These are phyloP conservation scores for Colletotrichum sp. DNA, from an alignment of 2,329 filamentous ascomycete species.

Conservation along the genomic window DNA sequence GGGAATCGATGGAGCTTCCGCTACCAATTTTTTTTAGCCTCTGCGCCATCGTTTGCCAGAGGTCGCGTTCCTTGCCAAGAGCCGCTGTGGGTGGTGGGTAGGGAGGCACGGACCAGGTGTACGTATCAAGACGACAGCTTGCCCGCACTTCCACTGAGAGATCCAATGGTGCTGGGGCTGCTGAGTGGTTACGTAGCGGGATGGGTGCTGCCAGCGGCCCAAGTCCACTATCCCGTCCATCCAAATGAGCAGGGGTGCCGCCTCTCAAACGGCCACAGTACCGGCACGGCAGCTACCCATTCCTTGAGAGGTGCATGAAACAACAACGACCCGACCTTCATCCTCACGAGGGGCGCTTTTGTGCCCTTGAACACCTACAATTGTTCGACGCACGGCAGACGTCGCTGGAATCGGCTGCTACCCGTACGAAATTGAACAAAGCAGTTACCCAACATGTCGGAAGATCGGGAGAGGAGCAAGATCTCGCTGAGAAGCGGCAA, in stretches of 20 bases:
- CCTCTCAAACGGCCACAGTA: slow-evolving; percentile 3
- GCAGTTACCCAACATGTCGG: slow-evolving; percentile 54
- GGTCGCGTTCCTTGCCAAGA: slow-evolving; percentile 17
- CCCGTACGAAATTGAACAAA: background rate
- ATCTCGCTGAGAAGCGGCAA: slow-evolving; percentile 65
- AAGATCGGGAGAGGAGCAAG: slow-evolving; percentile 57
- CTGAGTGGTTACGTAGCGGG: slow-evolving; percentile 13
- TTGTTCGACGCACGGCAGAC: background rate
- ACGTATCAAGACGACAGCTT: background rate
- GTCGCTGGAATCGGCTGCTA: background rate
- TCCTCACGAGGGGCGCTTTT: background rate
- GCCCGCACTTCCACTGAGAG: background rate
- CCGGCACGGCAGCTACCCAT: slow-evolving; percentile 12
- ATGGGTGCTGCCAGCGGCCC: background rate
- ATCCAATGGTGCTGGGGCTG: background rate
- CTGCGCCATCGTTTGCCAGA: slow-evolving; percentile 14
- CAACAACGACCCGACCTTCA: background rate
- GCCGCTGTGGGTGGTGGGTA: slow-evolving; percentile 3
- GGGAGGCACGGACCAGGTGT: background rate
- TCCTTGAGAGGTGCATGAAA: slow-evolving; percentile 12
- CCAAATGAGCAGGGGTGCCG: slow-evolving; percentile 1
- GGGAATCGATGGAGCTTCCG: slow-evolving; percentile 21
- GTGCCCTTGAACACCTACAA: background rate
- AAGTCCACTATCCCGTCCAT: background rate
- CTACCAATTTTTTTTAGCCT: slow-evolving; percentile 25